Evolutionary conservation across 2,329 filamentous ascomycete genomes (phyloP).

Genomic region (Neoarthrinium moseri): DNA sequence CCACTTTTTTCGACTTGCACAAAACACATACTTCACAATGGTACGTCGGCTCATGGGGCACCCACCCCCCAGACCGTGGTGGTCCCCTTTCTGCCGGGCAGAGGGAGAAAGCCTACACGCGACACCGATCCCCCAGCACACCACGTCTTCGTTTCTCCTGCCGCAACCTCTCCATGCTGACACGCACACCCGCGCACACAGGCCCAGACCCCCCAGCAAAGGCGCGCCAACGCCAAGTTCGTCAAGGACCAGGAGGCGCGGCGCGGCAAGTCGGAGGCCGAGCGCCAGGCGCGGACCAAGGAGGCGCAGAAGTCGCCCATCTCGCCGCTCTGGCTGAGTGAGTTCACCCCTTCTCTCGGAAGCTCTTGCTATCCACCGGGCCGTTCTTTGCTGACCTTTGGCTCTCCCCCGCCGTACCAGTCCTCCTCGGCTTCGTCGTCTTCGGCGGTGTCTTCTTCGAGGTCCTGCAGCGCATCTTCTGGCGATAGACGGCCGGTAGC

Average conservation of each 20-base stretch:
- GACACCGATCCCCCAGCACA: no score
- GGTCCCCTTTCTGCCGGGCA: no score
- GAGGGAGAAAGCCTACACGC: no score
- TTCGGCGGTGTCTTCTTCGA: slow-evolving; percentile 62
- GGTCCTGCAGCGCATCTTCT: slow-evolving; percentile 53
- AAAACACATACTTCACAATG: no score
- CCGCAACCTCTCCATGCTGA: no score
- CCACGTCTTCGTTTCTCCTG: no score
- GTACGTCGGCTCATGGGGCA: no score
- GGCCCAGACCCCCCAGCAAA: slow-evolving; percentile 84
- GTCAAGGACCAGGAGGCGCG: slow-evolving; percentile 69
- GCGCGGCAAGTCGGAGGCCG: slow-evolving; percentile 70
- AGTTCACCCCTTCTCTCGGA: slow-evolving; percentile 20
- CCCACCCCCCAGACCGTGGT: no score
- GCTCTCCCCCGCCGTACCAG: slow-evolving; percentile 28
- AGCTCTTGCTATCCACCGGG: not conserved
- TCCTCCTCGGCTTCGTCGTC: slow-evolving; percentile 57
- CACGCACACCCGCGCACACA: slow-evolving; percentile 33
- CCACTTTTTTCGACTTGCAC: no score
- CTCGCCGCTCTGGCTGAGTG: slow-evolving; percentile 64
- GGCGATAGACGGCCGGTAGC: slow-evolving; percentile 23
- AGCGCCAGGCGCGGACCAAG: slow-evolving; percentile 61
- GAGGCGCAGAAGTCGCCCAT: slow-evolving; percentile 58
- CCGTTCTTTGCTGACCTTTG: not conserved
- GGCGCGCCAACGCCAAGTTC: slow-evolving; percentile 78